A percentile compares a stretch with the other conserved stretches of the same genome.
These are phyloP conservation scores for Anacardium occidentale DNA, from an alignment of 345 rosid genomes.

Conservation along the genomic window DNA sequence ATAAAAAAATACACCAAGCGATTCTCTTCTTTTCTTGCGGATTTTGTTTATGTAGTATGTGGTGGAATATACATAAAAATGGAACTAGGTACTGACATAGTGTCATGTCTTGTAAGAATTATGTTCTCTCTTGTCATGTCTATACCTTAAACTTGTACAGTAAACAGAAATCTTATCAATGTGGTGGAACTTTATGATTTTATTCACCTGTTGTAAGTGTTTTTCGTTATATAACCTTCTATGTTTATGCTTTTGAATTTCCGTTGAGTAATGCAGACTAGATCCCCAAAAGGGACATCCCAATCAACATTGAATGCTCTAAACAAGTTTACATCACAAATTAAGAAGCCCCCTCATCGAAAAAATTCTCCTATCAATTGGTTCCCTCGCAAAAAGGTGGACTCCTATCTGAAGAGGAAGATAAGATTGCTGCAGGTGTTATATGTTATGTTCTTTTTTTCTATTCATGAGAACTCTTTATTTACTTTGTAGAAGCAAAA, in stretches of 20 bases:
- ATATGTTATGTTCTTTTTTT: neutral
- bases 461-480: neutral
- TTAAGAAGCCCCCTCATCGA: constrained; percentile 79
- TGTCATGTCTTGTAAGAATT: neutral
- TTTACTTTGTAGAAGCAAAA: neutral
- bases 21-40: neutral
- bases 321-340: constrained; percentile 59
- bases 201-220: neutral
- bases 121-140: neutral
- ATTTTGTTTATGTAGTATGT: neutral
- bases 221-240: neutral
- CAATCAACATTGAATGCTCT: constrained; percentile 47
- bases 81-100: neutral
- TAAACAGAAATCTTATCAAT: neutral
- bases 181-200: neutral
- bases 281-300: constrained; percentile 53
- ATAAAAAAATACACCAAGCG: too few species aligned
- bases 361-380: constrained; percentile 77
- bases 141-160: neutral
- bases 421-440: constrained; percentile 87
- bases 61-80: neutral
- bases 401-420: constrained; percentile 79
- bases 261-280: constrained; percentile 45
- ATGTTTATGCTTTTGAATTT: neutral
- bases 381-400: constrained; percentile 81